Evolutionary conservation across 176 grass and related monocot species (phyloP).

Genomic region (Eragrostis nindensis): DNA sequence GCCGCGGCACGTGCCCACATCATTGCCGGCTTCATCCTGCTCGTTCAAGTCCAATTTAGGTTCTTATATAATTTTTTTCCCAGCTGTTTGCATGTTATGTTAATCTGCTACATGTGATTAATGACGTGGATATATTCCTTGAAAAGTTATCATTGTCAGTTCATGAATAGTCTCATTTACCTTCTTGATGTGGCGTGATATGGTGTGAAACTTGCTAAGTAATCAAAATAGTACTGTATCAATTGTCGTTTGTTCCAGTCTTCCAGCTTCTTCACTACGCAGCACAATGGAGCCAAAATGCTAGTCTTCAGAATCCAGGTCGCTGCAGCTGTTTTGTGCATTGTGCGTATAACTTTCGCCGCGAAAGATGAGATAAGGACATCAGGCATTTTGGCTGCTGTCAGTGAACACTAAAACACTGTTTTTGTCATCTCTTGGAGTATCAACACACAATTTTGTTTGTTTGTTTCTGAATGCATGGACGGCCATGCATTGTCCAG

Average conservation of each 20-base stretch:
- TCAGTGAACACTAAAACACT: background rate
- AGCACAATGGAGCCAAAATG: slow-evolving; percentile 26
- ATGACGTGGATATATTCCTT: background rate
- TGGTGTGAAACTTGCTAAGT: background rate
- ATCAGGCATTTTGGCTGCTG: background rate
- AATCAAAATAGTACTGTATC: too few species aligned
- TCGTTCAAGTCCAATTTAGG: background rate
- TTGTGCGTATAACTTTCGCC: slow-evolving; percentile 34
- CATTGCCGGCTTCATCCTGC: slow-evolving; percentile 7
- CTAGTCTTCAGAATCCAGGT: slow-evolving; percentile 26
- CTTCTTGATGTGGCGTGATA: background rate
- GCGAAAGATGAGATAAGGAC: slow-evolving; percentile 30
- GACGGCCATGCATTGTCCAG: background rate
- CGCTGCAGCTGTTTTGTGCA: background rate
- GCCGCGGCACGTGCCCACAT: slow-evolving; percentile 40
- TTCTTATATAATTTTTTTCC: background rate
- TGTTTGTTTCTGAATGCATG: slow-evolving; percentile 19
- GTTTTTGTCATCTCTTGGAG: slow-evolving; percentile 8
- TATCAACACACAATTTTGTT: background rate
- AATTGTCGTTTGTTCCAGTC: slow-evolving; percentile 14
- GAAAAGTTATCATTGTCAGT: background rate
- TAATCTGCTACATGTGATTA: background rate
- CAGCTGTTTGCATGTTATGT: background rate
- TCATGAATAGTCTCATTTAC: too few species aligned
- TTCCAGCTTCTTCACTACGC: background rate